These are phyloP conservation scores for Penicillium daleae DNA, from an alignment of 495 filamentous ascomycete species.

Conservation along the genomic window DNA sequence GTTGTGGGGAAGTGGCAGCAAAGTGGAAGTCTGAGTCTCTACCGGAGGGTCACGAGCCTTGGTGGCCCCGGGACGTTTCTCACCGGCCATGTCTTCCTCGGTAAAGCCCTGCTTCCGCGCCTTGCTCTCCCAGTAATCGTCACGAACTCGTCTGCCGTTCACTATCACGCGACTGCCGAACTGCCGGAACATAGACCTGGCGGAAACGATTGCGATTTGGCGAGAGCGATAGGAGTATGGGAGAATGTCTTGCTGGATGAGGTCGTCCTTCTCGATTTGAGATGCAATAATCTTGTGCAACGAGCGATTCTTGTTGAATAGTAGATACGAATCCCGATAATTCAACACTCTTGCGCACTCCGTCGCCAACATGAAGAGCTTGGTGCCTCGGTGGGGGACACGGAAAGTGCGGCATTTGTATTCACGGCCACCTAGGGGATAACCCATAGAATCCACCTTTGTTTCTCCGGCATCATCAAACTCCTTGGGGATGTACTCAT, in stretches of 20 bases:
- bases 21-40: slow-evolving; percentile 45
- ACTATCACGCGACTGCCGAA: slow-evolving; percentile 96
- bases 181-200: slow-evolving; percentile 98
- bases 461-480: slow-evolving; percentile 89
- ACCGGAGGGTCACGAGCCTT: slow-evolving; percentile 78
- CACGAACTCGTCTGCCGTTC: slow-evolving; percentile 85
- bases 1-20: slow-evolving; percentile 62
- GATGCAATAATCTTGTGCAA: slow-evolving; percentile 98
- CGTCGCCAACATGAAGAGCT: slow-evolving; percentile 98
- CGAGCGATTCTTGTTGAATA: slow-evolving; percentile 99
- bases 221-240: slow-evolving; percentile 97
- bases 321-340: slow-evolving; percentile 94
- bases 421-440: slow-evolving; percentile 78
- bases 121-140: slow-evolving; percentile 99
- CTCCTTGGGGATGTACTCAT: slow-evolving; percentile 95
- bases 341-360: slow-evolving; percentile 94
- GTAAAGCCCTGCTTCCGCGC: slow-evolving; percentile 97
- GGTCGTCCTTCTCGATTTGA: slow-evolving; percentile 93
- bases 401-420: slow-evolving; percentile 93
- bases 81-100: slow-evolving; percentile 92
- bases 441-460: slow-evolving; percentile 84
- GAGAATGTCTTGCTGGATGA: slow-evolving; percentile 92
- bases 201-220: slow-evolving; percentile 97
- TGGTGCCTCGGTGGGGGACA: slow-evolving; percentile 86
- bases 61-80: slow-evolving; percentile 91